Evolutionary conservation across 1,139 yeast genomes (phyloP).

Genomic region (Blastobotrys petasosporus): DNA sequence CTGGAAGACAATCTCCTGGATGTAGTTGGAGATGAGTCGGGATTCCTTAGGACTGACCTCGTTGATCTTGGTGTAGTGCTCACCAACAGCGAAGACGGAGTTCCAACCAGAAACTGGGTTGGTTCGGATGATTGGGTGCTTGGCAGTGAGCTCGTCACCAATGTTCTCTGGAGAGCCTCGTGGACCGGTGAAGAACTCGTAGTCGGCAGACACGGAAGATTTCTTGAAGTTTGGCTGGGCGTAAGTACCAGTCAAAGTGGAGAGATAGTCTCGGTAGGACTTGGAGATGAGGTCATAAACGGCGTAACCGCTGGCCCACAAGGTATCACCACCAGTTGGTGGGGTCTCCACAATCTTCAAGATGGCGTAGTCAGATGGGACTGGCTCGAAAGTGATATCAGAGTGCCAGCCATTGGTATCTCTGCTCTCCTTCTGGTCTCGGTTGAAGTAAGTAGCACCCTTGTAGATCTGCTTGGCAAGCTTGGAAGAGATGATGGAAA

Average conservation of each 20-base stretch:
- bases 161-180: slow-evolving; percentile 33
- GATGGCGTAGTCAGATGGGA: slow-evolving; percentile 43
- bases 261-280: slow-evolving; percentile 39
- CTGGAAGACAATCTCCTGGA: slow-evolving; percentile 16
- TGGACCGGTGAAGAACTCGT: slow-evolving; percentile 34
- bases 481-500: slow-evolving; percentile 25
- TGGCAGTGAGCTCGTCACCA: slow-evolving; percentile 30
- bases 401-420: slow-evolving; percentile 38
- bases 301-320: slow-evolving; percentile 45
- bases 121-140: slow-evolving; percentile 43
- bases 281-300: slow-evolving; percentile 44
- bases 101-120: slow-evolving; percentile 48
- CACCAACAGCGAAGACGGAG: slow-evolving; percentile 39
- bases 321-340: slow-evolving; percentile 43
- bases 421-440: slow-evolving; percentile 10
- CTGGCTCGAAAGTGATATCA: slow-evolving; percentile 44
- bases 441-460: neutral
- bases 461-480: slow-evolving; percentile 21
- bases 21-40: slow-evolving; percentile 18
- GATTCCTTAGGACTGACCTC: slow-evolving; percentile 39
- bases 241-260: slow-evolving; percentile 33
- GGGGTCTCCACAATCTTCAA: slow-evolving; percentile 43
- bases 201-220: slow-evolving; percentile 36
- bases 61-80: slow-evolving; percentile 38
- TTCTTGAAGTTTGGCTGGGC: slow-evolving; percentile 30